phyloP scores from a whole-genome alignment of 345 rosid genomes.

The Acer negundo region DNA sequence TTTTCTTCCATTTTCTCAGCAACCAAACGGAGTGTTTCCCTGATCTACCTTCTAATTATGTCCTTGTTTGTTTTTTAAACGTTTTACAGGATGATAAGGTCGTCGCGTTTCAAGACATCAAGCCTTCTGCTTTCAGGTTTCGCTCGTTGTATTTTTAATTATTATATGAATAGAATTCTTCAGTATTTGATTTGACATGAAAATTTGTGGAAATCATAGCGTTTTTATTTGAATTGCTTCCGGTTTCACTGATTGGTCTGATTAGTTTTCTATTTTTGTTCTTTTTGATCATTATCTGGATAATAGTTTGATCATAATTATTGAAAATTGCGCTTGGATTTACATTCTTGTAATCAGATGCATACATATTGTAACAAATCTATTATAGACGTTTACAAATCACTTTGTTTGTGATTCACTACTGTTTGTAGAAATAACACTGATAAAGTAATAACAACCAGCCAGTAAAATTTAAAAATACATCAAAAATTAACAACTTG shows the following conservation, averaged over 20 bases:
- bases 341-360: background rate
- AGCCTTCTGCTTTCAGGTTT: slow-evolving; percentile 81
- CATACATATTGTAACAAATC: background rate
- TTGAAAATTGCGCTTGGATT: background rate
- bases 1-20: slow-evolving; percentile 13
- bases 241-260: background rate
- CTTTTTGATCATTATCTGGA: background rate
- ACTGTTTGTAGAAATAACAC: background rate
- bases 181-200: background rate
- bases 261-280: background rate
- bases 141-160: background rate
- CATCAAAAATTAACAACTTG: background rate
- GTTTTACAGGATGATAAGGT: slow-evolving; percentile 73
- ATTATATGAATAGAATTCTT: background rate
- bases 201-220: background rate
- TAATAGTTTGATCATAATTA: background rate
- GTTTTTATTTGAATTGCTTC: background rate
- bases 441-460: background rate
- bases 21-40: slow-evolving; percentile 11
- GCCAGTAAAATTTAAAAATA: background rate
- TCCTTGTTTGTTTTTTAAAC: background rate
- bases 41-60: slow-evolving; percentile 4
- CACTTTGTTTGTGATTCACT: background rate
- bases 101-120: slow-evolving; percentile 82
- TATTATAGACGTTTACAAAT: no score